phyloP scores from a whole-genome alignment of 2,329 filamentous ascomycete species.

The Aspergillus terreus region DNA sequence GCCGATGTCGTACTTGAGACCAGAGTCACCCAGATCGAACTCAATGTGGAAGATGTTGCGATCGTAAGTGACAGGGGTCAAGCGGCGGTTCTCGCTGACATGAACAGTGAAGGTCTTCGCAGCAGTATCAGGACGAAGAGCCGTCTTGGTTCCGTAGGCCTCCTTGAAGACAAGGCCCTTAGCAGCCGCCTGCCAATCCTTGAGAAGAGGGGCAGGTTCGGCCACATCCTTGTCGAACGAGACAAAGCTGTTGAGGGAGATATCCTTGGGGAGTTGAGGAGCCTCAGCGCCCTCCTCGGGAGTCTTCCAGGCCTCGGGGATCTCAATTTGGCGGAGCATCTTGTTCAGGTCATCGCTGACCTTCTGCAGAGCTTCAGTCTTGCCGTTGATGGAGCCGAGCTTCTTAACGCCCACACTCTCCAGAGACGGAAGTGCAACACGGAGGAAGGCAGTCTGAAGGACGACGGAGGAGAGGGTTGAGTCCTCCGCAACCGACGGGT shows the following conservation, averaged over 20 bases:
- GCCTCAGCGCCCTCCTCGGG: conserved; percentile 47
- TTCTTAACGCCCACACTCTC: conserved; percentile 63
- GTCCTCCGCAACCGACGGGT: conserved; percentile 64
- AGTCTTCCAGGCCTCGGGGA: conserved; percentile 77
- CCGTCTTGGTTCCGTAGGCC: conserved; percentile 71
- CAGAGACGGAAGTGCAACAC: conserved; percentile 66
- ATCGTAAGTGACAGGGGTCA: conserved; percentile 85
- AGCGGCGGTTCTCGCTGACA: conserved; percentile 91
- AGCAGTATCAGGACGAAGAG: conserved; percentile 78
- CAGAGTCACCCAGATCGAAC: conserved; percentile 88
- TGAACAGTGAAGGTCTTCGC: conserved; percentile 83
- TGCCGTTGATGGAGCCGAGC: conserved; percentile 58
- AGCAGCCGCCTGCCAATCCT: conserved; percentile 77
- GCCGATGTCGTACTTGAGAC: conserved; percentile 92
- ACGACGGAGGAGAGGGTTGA: conserved; percentile 67
- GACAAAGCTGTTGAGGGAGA: conserved; percentile 78
- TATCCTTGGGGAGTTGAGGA: conserved; percentile 55
- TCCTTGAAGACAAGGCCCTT: conserved; percentile 93
- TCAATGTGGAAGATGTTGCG: conserved; percentile 99
- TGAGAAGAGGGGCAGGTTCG: conserved; percentile 64
- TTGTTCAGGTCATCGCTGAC: conserved; percentile 60
- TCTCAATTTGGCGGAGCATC: conserved; percentile 67
- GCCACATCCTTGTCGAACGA: conserved; percentile 71
- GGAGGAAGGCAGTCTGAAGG: conserved; percentile 78
- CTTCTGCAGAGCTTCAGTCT: conserved; percentile 60